Base-by-base conservation (phyloP, 2,329 filamentous ascomycete species). In the Rugonectria rugulosa region DNA sequence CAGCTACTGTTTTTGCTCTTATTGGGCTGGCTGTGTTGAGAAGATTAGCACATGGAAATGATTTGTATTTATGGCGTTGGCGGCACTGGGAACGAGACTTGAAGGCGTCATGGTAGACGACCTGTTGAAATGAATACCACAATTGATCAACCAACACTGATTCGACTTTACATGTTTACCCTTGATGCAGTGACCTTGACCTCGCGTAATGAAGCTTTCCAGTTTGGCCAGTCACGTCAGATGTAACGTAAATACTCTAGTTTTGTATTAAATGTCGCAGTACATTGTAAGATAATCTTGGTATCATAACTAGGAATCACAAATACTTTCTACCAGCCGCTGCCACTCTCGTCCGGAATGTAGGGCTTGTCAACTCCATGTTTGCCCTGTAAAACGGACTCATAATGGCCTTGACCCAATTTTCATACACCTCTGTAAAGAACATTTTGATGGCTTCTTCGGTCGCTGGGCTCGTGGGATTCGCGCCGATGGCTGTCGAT, bases 331-430 rank as follows among this genome's bases (percentile, higher is more conserved):
- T 92, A 64, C 92, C 95, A 1, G 94, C 94, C 2, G 91, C 91
- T 2, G 86, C 87, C 17, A 99, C 92, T 68, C 90, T 85, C 52
- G 85, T 80, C 63, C 91, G 83, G 73, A 99, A 99, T 2, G 97
- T 84, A 0, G 92, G 90, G 74, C 93, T 98, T 70, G 83, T 87
- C 47, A 99, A 88, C 65, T 91, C 88, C 81, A 90, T 90, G 62
- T 96, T 94, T 51, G 89, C 86, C 49, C 84, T 82, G 78, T 97
- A 98, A 73, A 99, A 99, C 0, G 95, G 95, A 71, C 87, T 98
- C 95, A 99, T 98, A 54, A 93, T 87, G 11, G 93, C 91, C 82
- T 99, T 99, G 62, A 97, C 86, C 88, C 94, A 99, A 65, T 88
- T 92, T 77, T 99, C 95, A 77, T 97, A 98, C 11, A 97, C 90